Base-by-base conservation (phyloP, 2,329 filamentous ascomycete genomes). In the Apiospora hydei region DNA sequence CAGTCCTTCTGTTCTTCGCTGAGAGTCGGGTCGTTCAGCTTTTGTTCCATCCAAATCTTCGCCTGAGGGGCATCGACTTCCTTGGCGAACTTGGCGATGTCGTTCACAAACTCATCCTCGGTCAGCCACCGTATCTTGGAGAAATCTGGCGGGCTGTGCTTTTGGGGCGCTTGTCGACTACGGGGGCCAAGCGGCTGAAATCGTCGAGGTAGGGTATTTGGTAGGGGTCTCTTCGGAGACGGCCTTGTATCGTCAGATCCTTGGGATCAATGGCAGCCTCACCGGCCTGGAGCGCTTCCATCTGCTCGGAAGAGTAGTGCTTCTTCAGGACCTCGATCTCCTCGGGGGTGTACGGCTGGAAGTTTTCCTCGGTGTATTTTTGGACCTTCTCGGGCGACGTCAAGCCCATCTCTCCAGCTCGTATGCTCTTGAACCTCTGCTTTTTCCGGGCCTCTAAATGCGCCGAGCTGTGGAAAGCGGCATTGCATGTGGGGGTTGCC, bases 191-290 rank as follows among this genome's bases (percentile, higher is more conserved):
- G 72, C 88, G 88, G 73, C 92, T 90, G 78, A 98, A 93, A 82
- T 97, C 94, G 81, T 98, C 95, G 71, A 96, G 84, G 82, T 97
- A 96, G 73, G 89, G 86, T 69, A 95, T 85, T 70, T 87, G 86
- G 86, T 94, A 93, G 11, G 91, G 88, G 80, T 97, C 95, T 71
- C 85, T 87, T 73, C 94, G 91, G 77, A 93, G 82, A 61, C 90
- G 87, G 75, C 92, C 93, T 83, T 96, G 93, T 46, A 90, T 86
- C 57, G 92, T 87, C 80, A 98, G 81, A 82, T 98, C 94, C 75
- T 90, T 86, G 13, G 92, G 85, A 79, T 93, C 88, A 80, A 98
- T 91, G 76, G 93, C 90, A 73, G 88, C 85, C 83, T 98, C 95
- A 77, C 92, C 95, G 67, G 93, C 93, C 83, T 93, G 88, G 80